Base-by-base conservation (phyloP, 352 stramenopile species). In the Phytophthora colocasiae region DNA sequence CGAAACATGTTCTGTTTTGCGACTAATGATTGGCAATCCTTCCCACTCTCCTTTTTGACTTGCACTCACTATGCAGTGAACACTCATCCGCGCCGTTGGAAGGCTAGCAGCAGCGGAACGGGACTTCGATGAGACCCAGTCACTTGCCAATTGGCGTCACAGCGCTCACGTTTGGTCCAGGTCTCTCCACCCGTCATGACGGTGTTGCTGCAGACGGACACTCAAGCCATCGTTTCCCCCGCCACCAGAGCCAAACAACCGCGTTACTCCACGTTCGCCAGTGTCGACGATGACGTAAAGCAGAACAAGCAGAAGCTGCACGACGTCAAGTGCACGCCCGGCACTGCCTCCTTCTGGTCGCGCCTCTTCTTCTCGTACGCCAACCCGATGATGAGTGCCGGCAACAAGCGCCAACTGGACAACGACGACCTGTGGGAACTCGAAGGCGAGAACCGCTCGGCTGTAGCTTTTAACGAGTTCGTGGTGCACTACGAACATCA, bases 361-460 rank as follows among this genome's bases (percentile, higher is more conserved):
- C 11, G 36, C 0, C 36, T 41, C 15, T 41, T 41, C 11, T 41
- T 41, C 36, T 41, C 36, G 12, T 17, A 41, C 36, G 36, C 36
- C 36, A 41, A 41, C 36, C 15, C 36, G 36, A 41, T 41, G 36
- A 41, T 41, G 36, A 17, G 15, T 3, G 15, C 36, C 6, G 36
- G 36, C 15, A 41, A 41, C 36, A 6, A 9, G 36, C 36, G 36
- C 12, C 36, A 41, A 41, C 36, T 41, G 12, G 15, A 41, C 36
- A 19, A 19, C 36, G 36, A 41, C 4, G 36, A 41, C 17, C 36
- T 41, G 36, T 17, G 36, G 36, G 36, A 41, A 17, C 71, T 73
- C 27, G 58, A 68, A 14, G 38, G 39, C n/a, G 54, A 61, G 12
- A 77, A 83, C 52, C 19, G 51, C 5, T 63, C 65, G 15, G 27